Conservation (phyloP, 2,329 filamentous ascomycete genomes). For the Metarhizium brunneum region DNA sequence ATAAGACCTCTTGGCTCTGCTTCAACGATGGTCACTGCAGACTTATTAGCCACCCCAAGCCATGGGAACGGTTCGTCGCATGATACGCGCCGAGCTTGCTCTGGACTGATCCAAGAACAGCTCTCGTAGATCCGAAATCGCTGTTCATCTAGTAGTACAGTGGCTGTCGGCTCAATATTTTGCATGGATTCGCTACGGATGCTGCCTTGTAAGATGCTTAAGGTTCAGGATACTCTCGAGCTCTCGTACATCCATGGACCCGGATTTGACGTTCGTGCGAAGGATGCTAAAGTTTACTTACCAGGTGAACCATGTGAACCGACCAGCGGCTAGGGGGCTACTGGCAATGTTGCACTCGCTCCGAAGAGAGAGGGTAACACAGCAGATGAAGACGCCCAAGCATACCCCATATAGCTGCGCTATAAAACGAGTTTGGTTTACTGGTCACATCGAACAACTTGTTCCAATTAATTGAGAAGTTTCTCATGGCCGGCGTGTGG, state of each 20-base stretch:
- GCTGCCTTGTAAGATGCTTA: background rate
- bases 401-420: background rate
- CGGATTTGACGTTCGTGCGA: background rate
- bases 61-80: too few relatives aligned
- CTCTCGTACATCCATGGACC: background rate
- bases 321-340: background rate
- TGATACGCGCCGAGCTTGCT: background rate
- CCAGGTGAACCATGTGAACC: background rate
- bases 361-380: background rate
- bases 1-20: too few relatives aligned
- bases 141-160: background rate
- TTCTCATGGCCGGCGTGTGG: background rate
- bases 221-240: background rate
- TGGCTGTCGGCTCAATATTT: background rate
- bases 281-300: background rate
- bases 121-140: background rate
- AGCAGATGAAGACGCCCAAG: background rate
- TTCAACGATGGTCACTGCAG: too few relatives aligned
- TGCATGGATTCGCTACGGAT: background rate
- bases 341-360: background rate
- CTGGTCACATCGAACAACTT: background rate
- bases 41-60: too few relatives aligned
- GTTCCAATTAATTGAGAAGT: background rate
- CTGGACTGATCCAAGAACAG: background rate
- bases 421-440: background rate